Evolutionary conservation across 1,284 basidiomycete genomes (phyloP).

Genomic region (Microbotryum intermedium): DNA sequence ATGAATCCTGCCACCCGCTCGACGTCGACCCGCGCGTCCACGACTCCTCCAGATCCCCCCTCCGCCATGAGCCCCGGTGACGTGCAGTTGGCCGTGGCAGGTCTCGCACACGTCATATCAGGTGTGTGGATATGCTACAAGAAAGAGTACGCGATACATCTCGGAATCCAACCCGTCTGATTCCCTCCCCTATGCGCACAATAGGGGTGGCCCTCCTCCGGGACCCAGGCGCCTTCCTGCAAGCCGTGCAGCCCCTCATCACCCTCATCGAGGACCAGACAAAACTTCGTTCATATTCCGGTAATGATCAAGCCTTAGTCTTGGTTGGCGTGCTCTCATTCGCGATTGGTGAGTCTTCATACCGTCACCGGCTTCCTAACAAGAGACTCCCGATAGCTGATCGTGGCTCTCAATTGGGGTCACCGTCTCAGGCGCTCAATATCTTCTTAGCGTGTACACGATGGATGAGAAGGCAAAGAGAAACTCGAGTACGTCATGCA

Average conservation of each 20-base stretch:
- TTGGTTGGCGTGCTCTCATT: not conserved
- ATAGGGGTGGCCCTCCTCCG: not conserved
- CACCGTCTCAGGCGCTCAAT: too few relatives aligned
- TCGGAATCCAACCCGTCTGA: too few relatives aligned
- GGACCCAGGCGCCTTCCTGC: not conserved
- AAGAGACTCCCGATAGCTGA: not conserved
- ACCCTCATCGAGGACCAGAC: not conserved
- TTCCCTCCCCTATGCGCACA: too few relatives aligned
- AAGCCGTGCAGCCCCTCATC: not conserved
- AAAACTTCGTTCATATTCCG: not conserved
- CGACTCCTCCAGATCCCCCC: too few relatives aligned
- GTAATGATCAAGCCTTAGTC: not conserved
- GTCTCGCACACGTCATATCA: too few relatives aligned
- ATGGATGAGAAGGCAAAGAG: constrained; percentile 18
- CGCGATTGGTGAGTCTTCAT: not conserved
- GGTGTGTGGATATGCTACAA: too few relatives aligned
- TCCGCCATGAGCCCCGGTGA: too few relatives aligned
- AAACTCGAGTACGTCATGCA: constrained; percentile 9
- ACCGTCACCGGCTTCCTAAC: too few relatives aligned
- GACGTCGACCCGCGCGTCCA: too few relatives aligned
- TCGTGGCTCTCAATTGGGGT: not conserved
- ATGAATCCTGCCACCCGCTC: too few relatives aligned
- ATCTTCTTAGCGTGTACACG: constrained; percentile 7
- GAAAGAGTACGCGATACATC: too few relatives aligned
- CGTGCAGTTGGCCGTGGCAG: too few relatives aligned